Conservation (phyloP, 106 monocot genomes). For the Dendrobium nobile region DNA sequence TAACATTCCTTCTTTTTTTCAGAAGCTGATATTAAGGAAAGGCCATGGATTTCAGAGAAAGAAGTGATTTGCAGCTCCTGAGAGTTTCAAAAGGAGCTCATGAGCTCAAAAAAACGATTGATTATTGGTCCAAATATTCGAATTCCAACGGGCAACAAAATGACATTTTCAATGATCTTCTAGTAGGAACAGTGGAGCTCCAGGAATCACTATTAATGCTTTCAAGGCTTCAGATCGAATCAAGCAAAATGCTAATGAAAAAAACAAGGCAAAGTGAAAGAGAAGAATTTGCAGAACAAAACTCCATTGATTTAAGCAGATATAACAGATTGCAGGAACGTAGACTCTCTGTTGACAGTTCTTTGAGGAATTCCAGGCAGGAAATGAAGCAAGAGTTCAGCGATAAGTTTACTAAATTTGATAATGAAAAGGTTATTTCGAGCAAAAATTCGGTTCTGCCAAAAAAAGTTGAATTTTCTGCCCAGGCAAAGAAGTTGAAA, state of each 20-base stretch:
- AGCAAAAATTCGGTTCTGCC: conserved; percentile 14
- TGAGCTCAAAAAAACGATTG: conserved; percentile 31
- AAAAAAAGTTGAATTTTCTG: background rate
- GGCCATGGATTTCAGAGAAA: conserved; percentile 14
- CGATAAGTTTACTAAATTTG: conserved; percentile 25
- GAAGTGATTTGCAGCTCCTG: conserved; percentile 30
- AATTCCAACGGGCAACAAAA: conserved; percentile 2
- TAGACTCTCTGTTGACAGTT: background rate
- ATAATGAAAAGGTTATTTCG: conserved; percentile 23
- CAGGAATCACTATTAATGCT: conserved; percentile 64
- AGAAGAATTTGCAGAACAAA: background rate
- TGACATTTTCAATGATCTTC: conserved; percentile 31
- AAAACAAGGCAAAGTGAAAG: background rate
- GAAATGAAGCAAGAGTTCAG: conserved; percentile 47
- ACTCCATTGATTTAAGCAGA: background rate
- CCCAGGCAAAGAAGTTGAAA: conserved; percentile 9
- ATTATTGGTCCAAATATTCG: conserved; percentile 23
- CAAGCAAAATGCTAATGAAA: conserved; percentile 3
- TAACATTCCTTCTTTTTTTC: background rate
- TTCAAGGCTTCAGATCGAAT: conserved; percentile 30
- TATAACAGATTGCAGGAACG: background rate
- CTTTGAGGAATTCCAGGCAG: conserved; percentile 17
- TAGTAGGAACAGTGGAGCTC: conserved; percentile 51
- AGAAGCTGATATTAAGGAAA: background rate
- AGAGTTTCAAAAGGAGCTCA: conserved; percentile 36